Evolutionary conservation across 768 basidiomycete species (phyloP), one percentile per base, ranked within the genome.

Genomic region (Mycena belliarum): DNA sequence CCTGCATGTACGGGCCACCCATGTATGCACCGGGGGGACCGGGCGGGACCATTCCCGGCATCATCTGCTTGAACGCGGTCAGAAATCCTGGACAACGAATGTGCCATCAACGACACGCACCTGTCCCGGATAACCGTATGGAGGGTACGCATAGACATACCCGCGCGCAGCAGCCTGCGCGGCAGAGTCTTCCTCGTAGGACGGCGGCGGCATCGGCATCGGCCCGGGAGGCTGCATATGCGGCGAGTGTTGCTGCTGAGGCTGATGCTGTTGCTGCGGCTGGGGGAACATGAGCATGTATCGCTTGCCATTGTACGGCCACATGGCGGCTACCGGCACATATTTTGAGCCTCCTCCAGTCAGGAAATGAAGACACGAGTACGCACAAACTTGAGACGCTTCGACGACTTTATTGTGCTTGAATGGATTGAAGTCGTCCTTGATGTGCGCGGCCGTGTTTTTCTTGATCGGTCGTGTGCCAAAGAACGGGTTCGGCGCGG

Each of bases 401-500:
- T 92, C 91, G 9, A 78, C 82, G 25, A 94, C 86, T 70, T 92
- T 92, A 68, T 83, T 82, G 66, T 88, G 84, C 75, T 92, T 93
- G 84, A 96, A 97, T 16, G 96, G 95, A 71, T 95, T 97, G 70
- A 99, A 99, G 69, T 98, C 96, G 65, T 97, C 93, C 75, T 96
- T 93, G 72, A 96, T 83, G 69, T 93, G 89, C 33, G 95, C 88
- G 23, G 84, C 79, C 4, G 81, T 68, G 52, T 79, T 82, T 75
- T 89, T 91, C 80, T 93, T 93, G 70, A 86, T 82, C 20, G 77
- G 70, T 33, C 89, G 87, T 28, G 84, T 78, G 28, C 94, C 91
- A 68, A 97, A 98, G 87, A 98, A 98, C 18, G 93, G 88, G 68
- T 97, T 92, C 29, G 86, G 84, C 11, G 80, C 72, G 24, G 82